A percentile compares a stretch with the other conserved stretches of the same genome.
These are phyloP conservation scores for Thalassiosira exigua DNA, from an alignment of 352 stramenopile species.

Conservation along the genomic window DNA sequence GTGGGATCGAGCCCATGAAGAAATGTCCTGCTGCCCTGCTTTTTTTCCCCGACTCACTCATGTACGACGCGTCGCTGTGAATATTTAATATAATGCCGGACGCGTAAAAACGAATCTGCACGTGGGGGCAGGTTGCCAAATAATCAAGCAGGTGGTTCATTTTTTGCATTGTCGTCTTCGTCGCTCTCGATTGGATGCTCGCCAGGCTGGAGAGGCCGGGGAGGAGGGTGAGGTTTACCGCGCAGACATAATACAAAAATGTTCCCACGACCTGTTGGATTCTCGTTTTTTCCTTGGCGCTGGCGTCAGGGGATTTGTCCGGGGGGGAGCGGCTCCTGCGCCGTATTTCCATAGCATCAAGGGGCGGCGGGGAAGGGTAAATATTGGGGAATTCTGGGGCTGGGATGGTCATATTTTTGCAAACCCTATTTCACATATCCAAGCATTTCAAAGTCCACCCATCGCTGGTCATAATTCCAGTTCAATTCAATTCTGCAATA, in stretches of 20 bases:
- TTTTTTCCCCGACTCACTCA: slow-evolving; percentile 19
- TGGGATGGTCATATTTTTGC: slow-evolving; percentile 12
- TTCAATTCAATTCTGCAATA: slow-evolving; percentile 58
- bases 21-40: slow-evolving; percentile 18
- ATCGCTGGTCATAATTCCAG: slow-evolving; percentile 56
- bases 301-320: neutral
- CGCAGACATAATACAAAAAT: slow-evolving; percentile 51
- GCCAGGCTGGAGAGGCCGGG: slow-evolving; percentile 27
- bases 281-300: slow-evolving; percentile 8
- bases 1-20: slow-evolving; percentile 19
- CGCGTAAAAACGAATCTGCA: slow-evolving; percentile 36
- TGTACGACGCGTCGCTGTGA: slow-evolving; percentile 43
- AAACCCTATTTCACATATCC: slow-evolving; percentile 36
- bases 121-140: slow-evolving; percentile 33
- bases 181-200: slow-evolving; percentile 34
- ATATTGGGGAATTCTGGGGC: slow-evolving; percentile 1
- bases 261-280: slow-evolving; percentile 41
- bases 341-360: neutral
- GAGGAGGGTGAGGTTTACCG: slow-evolving; percentile 38
- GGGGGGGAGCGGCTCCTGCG: neutral
- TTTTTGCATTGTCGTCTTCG: slow-evolving; percentile 20
- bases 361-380: neutral
- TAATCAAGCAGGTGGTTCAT: slow-evolving; percentile 54
- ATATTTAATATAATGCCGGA: slow-evolving; percentile 49
- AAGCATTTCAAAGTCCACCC: slow-evolving; percentile 40